Percentiles rank a stretch among this genome's conserved stretches.
phyloP scores from a whole-genome alignment of 164 flowering plant genomes.

The Kalanchoe fedtschenkoi region DNA sequence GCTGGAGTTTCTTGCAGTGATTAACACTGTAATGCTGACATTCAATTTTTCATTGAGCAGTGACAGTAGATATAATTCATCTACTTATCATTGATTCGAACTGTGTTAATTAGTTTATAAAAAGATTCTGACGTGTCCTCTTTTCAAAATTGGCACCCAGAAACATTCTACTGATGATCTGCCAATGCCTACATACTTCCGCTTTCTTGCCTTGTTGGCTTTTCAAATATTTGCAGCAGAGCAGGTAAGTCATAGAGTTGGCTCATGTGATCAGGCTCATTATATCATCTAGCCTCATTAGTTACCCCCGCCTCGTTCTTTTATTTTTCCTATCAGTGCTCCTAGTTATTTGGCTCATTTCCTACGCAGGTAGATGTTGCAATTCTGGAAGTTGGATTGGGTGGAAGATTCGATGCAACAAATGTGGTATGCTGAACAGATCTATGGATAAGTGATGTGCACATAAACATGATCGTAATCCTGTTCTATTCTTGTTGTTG shows the following conservation, averaged over 20 bases:
- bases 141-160: constrained; percentile 24
- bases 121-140: neutral
- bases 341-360: neutral
- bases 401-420: constrained; percentile 92
- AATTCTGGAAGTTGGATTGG: constrained; percentile 94
- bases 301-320: neutral
- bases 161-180: constrained; percentile 50
- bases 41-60: neutral
- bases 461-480: neutral
- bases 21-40: neutral
- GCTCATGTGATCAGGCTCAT: no score
- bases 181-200: constrained; percentile 91
- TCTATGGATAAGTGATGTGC: neutral
- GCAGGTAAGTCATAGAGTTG: constrained; percentile 38
- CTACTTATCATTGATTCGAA: neutral
- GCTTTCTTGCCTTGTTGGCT: constrained; percentile 84
- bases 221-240: constrained; percentile 91
- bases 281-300: neutral
- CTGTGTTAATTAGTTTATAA: neutral
- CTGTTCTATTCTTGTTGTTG: neutral
- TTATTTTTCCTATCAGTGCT: neutral
- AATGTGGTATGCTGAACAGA: constrained; percentile 67
- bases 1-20: no score
- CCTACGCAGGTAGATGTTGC: constrained; percentile 84
- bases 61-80: neutral